Conservation (phyloP, 768 basidiomycete species). For the Rhodosporidiobolus odoratus region DNA sequence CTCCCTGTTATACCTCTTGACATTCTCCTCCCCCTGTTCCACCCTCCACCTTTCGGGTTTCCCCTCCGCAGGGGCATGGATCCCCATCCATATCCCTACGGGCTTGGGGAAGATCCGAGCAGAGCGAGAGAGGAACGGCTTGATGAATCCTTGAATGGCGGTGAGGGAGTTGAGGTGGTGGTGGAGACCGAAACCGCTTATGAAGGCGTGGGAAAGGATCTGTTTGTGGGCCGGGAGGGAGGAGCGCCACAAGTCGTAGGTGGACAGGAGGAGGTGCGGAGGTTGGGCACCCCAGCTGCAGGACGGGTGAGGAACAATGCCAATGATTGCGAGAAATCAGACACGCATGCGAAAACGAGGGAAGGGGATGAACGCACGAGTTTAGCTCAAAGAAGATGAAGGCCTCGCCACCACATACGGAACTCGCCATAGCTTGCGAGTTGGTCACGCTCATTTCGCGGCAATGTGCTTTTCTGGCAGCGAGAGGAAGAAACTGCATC, state of each 20-base stretch:
- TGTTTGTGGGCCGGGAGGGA: neutral
- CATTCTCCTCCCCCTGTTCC: neutral
- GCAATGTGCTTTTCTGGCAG: neutral
- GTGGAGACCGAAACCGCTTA: constrained; percentile 6
- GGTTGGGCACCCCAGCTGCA: constrained; percentile 11
- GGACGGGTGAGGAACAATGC: neutral
- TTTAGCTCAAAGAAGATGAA: neutral
- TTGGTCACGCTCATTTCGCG: neutral
- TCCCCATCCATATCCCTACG: constrained; percentile 8
- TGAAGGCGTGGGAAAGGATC: neutral
- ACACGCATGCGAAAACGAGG: neutral
- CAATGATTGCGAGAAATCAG: no score
- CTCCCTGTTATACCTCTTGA: constrained; percentile 1
- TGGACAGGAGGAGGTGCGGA: neutral
- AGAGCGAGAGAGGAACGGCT: neutral
- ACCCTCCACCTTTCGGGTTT: constrained; percentile 1
- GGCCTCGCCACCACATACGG: constrained; percentile 1
- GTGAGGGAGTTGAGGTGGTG: neutral
- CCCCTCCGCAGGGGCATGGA: constrained; percentile 12
- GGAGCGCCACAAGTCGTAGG: neutral
- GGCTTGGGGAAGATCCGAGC: neutral
- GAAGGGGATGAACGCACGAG: neutral
- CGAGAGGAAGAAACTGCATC: neutral
- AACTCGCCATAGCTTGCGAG: neutral
- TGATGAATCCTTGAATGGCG: constrained; percentile 1